Base-by-base conservation (phyloP, 2,329 filamentous ascomycete species). In the Mycocentrospora acerina region DNA sequence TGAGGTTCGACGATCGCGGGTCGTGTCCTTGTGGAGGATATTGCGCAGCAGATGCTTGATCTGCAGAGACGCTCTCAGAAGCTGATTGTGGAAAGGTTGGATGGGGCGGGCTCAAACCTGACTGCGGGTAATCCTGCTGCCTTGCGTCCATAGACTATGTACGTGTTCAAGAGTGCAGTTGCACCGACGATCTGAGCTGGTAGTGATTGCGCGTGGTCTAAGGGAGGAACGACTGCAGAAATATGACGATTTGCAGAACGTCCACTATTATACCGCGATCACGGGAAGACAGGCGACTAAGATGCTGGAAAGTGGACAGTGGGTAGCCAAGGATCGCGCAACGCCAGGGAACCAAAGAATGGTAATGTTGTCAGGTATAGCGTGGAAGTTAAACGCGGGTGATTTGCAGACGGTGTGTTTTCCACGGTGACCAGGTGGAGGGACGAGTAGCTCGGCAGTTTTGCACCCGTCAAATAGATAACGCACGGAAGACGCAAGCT, bases 41-140 rank as follows among this genome's bases (percentile, higher is more conserved):
- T 73, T 91, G 86, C 74, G 86, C 87, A 86, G 87, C 85, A 87
- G 90, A 88, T 73, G 86, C 79, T 79, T 88, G 88, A 86, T 95
- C 90, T 93, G 86, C 82, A 74, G 79, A 68, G 48, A 84, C 81
- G 70, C 79, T 83, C 86, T 94, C 88, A 90, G 89, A 90, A 78
- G 84, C 80, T 73, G 80, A 64, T 66, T 74, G 72, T 61, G 67
- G 67, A 59, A 77, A 77, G 47, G 72, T 67, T 72, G 71, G 66
- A 70, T 76, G 75, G 67, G 76, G 75, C 67, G 70, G 70, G 67
- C 64, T 71, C 72, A 75, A 74, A 75, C 73, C 73, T 75, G 72
- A 73, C 71, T 76, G 69, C 67, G 68, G 67, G 59, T 75, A 76
- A 40, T 75, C 72, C 60, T 71, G 60, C 71, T 74, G 72, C 64